Base-by-base conservation (phyloP, 176 grass and related monocot species). In the Oryza officinalis region DNA sequence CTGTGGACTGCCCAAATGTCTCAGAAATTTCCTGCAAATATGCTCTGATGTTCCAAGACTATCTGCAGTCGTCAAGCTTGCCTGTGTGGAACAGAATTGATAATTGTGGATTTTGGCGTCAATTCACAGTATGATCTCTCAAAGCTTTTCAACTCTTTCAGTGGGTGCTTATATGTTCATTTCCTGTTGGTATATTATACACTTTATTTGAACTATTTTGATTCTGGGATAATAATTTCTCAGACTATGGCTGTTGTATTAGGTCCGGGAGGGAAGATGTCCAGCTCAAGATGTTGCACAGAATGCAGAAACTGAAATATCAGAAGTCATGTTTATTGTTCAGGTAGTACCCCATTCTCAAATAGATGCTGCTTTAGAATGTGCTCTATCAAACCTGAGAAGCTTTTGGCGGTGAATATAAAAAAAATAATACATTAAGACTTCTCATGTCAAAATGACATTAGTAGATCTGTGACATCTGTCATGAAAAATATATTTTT, bases 71-170 rank as follows among this genome's bases (percentile, higher is more conserved):
- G 6, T 96, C 96, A 81, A 69, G 46, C 64, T 90, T 96, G 38
- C 85, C 91, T 13, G 72, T 92, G 40, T 99, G 96, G 96, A 92
- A 86, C 67, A 90, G 84, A 88, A 85, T 94, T 79, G 91, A 99
- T 74, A 99, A 96, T 83, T 90, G 71, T 79, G 96, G 93, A 46
- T 99, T 99, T 92, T 99, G 96, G 96, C 93, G 96, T 67, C 96
- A 99, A 91, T 68, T 99, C 7, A 96, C 93, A 15, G 93, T 99
- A 87, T 81, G 79, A 9, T 76, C 66, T 80, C 25, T 25, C 32
- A 71, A 57, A 67, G 60, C 20, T 67, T 83, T 83, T 67, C 70
- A 59, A 83, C 30, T 86, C 68, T n/a, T 69, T 6, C 15, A 45
- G 15, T 13, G 8, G 74, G 67, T 79, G 45, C 59, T 83, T 83